These are phyloP conservation scores for Vitis hybrid DNA, from an alignment of 177 flowering plant species.

Conservation along the genomic window DNA sequence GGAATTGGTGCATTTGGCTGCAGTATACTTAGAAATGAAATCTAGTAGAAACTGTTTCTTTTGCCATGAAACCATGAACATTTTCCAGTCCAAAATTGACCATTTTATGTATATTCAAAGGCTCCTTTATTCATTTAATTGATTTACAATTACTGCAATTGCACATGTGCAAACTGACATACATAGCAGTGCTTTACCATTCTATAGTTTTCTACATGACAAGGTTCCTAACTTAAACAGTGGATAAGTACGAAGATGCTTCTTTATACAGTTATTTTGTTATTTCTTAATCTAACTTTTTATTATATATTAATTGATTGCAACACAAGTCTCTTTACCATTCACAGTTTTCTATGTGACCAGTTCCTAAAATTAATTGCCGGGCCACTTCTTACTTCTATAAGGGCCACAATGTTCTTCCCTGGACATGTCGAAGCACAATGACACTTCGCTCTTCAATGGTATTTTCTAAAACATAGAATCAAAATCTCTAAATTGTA, in stretches of 20 bases:
- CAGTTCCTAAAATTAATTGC: conserved; percentile 31
- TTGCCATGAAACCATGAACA: too few relatives aligned
- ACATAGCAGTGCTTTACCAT: too few relatives aligned
- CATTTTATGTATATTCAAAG: too few relatives aligned
- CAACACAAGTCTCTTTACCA: background rate
- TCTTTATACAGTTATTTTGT: background rate
- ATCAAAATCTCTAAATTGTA: background rate
- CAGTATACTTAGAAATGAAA: too few relatives aligned
- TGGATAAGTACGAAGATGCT: background rate
- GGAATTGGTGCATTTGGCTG: too few relatives aligned
- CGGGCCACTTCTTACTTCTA: conserved; percentile 18
- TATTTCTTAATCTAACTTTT: background rate
- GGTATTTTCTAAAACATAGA: conserved; percentile 33
- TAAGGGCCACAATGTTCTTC: conserved; percentile 23
- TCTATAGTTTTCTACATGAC: too few relatives aligned
- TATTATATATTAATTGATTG: background rate
- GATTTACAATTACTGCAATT: too few relatives aligned
- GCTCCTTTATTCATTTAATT: too few relatives aligned
- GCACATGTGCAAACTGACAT: too few relatives aligned
- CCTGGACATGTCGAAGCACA: conserved; percentile 28
- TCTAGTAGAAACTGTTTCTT: too few relatives aligned
- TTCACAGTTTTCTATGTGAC: conserved; percentile 5
- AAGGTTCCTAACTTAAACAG: too few relatives aligned
- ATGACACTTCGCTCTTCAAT: conserved; percentile 31
- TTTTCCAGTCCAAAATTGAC: too few relatives aligned